A percentile compares a stretch with the other conserved stretches of the same genome.
Conservation (phyloP, 2,329 filamentous ascomycete genomes). For the Cercospora berteroae region DNA sequence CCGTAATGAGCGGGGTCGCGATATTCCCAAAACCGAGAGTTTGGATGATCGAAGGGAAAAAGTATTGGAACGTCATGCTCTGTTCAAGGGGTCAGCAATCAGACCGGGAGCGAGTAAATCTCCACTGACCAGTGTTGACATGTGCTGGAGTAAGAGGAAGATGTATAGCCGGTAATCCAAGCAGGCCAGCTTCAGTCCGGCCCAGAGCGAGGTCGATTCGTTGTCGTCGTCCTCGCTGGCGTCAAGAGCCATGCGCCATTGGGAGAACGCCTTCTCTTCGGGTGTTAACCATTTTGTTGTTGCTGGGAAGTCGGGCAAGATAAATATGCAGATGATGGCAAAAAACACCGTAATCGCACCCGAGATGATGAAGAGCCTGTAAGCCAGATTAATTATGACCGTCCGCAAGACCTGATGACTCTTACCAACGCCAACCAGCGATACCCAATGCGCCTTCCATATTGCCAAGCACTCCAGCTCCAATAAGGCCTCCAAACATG, state of each 20-base stretch:
- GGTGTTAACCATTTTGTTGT: conserved; percentile 10
- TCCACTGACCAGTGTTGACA: conserved; percentile 7
- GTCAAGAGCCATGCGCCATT: conserved; percentile 8
- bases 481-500: conserved; percentile 27
- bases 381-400: not conserved
- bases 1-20: conserved; percentile 4
- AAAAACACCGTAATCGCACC: conserved; percentile 2
- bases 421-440: conserved; percentile 52
- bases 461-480: conserved; percentile 57
- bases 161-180: conserved; percentile 9
- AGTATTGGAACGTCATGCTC: conserved; percentile 15
- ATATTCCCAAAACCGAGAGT: conserved; percentile 3
- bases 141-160: conserved; percentile 8
- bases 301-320: conserved; percentile 6
- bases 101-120: not conserved
- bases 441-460: conserved; percentile 60
- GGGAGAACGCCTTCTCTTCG: conserved; percentile 7
- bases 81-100: not conserved
- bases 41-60: conserved; percentile 8
- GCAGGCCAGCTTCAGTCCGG: conserved; percentile 8
- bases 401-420: not conserved
- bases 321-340: conserved; percentile 7
- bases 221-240: conserved; percentile 12
- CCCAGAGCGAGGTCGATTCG: conserved; percentile 3
- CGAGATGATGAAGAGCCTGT: conserved; percentile 6